Evolutionary conservation across 225 moss, liverwort and hornwort genomes (phyloP), one percentile per base, ranked within the genome.

Genomic region (Antitrichia curtipendula): DNA sequence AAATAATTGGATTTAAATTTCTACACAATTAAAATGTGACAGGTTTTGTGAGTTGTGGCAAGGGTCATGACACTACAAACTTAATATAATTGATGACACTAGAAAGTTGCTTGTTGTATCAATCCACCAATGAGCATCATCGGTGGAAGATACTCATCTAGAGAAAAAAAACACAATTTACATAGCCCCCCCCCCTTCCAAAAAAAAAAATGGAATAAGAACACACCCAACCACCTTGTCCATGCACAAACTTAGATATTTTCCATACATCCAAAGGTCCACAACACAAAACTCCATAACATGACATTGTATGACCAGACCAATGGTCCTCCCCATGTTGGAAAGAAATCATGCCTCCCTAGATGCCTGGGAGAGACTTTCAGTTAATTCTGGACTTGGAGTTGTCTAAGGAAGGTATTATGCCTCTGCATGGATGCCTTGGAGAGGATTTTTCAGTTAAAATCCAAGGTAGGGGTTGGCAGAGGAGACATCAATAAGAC

Each of bases 11-110:
- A 34, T 34, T 6, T 64, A 5, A 10, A 34, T 34, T 34, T 34
- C 8, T 63, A 0, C 3, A 0, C 3, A 1, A 64, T 64, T 34
- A 34, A 18, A 64, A 18, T 3, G 5, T 34, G 5, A 34, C 1
- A 18, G 1, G 18, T 64, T 64, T 64, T 34, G 34, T 9, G 1
- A 63, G 2, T 9, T 32, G 17, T 63, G 5, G 17, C 5, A 32
- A 0, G 17, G 32, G 63, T 9, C 5, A 1, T 5, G 1, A 34
- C 34, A 64, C 1, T 18, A 0, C 6, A 1, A 10, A 64, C 2
- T 9, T 9, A 18, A 63, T 16, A 14, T 61, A 61, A 29, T 28
- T 29, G 29, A 61, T 11, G n/a, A 3, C 65, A n/a, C 20, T 40
- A 13, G 38, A 68, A n/a, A 68, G 13, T 4, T 38, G 2, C 4